Percentiles rank a stretch among this genome's conserved stretches.
Evolutionary conservation across 2,329 filamentous ascomycete genomes (phyloP).

Genomic region (Claviceps sp.): DNA sequence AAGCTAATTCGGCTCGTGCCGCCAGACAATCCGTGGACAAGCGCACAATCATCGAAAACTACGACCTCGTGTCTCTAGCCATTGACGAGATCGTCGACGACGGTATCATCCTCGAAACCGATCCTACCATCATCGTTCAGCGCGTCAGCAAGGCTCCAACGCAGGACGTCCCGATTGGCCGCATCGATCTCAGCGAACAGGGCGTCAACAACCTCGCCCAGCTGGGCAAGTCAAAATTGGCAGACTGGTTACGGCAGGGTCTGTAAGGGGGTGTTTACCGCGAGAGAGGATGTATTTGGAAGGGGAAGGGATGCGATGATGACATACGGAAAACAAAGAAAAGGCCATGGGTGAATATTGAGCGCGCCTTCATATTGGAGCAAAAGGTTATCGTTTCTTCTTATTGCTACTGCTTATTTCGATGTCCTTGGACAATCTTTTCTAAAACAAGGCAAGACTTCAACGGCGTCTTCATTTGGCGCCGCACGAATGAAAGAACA

Average conservation of each 20-base stretch:
- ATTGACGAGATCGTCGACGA: constrained; percentile 94
- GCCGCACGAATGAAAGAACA: constrained; percentile 14
- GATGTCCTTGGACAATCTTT: not conserved
- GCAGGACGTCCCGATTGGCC: constrained; percentile 83
- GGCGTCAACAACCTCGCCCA: constrained; percentile 89
- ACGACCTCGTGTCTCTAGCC: constrained; percentile 84
- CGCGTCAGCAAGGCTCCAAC: constrained; percentile 84
- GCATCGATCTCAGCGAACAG: constrained; percentile 90
- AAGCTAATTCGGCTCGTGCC: constrained; percentile 5
- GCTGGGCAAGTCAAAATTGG: constrained; percentile 81
- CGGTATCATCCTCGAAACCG: constrained; percentile 93
- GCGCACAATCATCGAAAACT: constrained; percentile 96
- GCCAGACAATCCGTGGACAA: constrained; percentile 87
- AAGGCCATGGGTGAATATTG: not conserved
- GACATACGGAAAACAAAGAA: not conserved
- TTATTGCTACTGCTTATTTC: not conserved
- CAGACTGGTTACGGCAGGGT: constrained; percentile 80
- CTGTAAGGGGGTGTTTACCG: constrained; percentile 31
- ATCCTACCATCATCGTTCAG: constrained; percentile 85
- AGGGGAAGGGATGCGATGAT: not conserved
- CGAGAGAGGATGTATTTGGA: not conserved
- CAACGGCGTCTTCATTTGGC: constrained; percentile 7
- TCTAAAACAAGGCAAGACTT: not conserved
- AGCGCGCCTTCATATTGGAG: not conserved
- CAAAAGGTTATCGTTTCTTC: not conserved